Evolutionary conservation across 768 basidiomycete genomes (phyloP), one percentile per base, ranked within the genome.

Genomic region (Phylloporus scabripes): DNA sequence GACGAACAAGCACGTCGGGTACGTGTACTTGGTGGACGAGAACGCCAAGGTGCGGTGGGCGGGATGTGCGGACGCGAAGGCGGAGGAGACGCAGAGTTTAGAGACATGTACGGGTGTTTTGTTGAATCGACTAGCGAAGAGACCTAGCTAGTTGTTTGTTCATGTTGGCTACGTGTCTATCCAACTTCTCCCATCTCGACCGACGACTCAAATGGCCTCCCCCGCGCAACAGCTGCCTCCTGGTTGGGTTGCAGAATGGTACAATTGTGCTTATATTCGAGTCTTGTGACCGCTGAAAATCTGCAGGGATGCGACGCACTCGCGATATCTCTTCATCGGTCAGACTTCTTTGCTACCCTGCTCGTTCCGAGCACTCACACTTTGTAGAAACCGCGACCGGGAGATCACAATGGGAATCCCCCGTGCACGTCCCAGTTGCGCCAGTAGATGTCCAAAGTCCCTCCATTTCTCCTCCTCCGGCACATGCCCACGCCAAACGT

Each of bases 201-300:
- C 29, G 31, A 29, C 28, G 1, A 31, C 29, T 40, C 40, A 24
- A 32, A 78, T 78, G 76, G 67, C 77, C 37, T 71, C 73, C 37
- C 74, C 74, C 37, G 59, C 67, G n/a, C 78, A 82, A 62, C 82
- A 89, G 66, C 70, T 96, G 32, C 94, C 94, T 51, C 86, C 85
- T 55, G 94, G 93, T 36, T 96, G 94, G 94, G 75, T 79, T 55
- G 88, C 91, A 64, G 86, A 94, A 77, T 96, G 94, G 94, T 91
- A 64, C 57, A 74, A 68, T 45, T 15, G 1, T 41, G 32, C 39
- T 1, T 36, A 49, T n/a, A 2, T 1, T 14, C 7, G 1, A 33
- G 12, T 6, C 6, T n/a, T 33, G 28, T 33, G n/a, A 44, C 51
- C 55, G 46, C 47, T 65, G 51, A 60, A 54, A 48, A 46, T 51